Evolutionary conservation across 78 protist species (phyloP), one percentile per base, ranked within the genome.

Genomic region (Dictyostelium firmibasis): DNA sequence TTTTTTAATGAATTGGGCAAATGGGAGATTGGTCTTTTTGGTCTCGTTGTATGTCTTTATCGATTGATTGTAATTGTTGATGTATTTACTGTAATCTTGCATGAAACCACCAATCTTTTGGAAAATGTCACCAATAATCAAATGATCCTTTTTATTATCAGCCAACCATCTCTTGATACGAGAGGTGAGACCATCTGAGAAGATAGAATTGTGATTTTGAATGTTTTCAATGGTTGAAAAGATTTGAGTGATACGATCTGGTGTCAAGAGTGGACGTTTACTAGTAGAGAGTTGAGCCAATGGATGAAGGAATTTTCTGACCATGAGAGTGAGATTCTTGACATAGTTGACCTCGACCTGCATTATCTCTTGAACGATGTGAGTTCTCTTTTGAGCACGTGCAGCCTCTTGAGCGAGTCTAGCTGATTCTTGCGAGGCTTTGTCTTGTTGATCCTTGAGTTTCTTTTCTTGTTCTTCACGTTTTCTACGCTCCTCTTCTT

Each of bases 71-170:
- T 93, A 93, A 23, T 93, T 93, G 72, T 93, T 93, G 35, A 93
- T 93, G 25, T 85, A 93, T 88, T 88, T 81, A 70, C 92, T 85
- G 85, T 93, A 93, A n/a, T 84, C 86, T n/a, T 83, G 83, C 96
- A 93, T 81, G 16, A 85, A 93, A 27, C 75, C 91, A 41, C 77
- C 81, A 27, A 75, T 47, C 83, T 89, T 89, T 62, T 44, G 50
- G 41, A 89, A 89, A 43, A 89, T 89, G 27, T 89, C 94, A 81
- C 94, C 94, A 69, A 89, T 89, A 25, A 89, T 27, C 3, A 89
- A n/a, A 20, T 36, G 53, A 50, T 89, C 87, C 72, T 78, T 81
- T 43, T 89, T 89, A 74, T 89, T 89, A 60, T 89, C 94, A 53
- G 94, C 94, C 18, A 89, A 70, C 94, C 94, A 89, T 50, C 94